These are phyloP conservation scores for Cryptosporidium baileyi DNA, from an alignment of 169 alveolate genomes.

Conservation along the genomic window DNA sequence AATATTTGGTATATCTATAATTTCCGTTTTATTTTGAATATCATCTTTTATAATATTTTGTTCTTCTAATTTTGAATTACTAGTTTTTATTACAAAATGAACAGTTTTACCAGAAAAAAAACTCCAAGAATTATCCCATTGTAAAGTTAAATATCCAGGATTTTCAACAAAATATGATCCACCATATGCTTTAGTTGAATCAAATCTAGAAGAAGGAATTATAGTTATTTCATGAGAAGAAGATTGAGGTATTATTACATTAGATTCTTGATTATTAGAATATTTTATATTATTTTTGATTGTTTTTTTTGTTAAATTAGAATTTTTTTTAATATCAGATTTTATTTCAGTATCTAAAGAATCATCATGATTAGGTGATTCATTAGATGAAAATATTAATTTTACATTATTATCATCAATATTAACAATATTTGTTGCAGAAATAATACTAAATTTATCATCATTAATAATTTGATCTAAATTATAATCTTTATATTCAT, in stretches of 20 bases:
- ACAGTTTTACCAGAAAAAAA: conserved; percentile 65
- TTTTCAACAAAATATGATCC: conserved; percentile 44
- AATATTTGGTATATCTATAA: not conserved
- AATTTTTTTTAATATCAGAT: not conserved
- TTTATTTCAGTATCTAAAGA: not conserved
- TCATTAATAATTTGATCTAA: not conserved
- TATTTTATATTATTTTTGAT: not conserved
- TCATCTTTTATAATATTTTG: not conserved
- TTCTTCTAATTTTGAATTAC: not conserved
- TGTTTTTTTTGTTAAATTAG: not conserved
- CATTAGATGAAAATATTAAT: not conserved
- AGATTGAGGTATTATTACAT: not conserved
- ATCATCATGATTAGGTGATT: not conserved
- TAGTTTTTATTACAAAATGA: conserved; percentile 59
- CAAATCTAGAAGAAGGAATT: conserved; percentile 39
- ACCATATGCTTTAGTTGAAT: conserved; percentile 63
- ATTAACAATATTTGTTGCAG: not conserved
- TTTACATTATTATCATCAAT: not conserved
- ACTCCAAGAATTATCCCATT: conserved; percentile 70
- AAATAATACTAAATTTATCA: not conserved
- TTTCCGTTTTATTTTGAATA: not conserved
- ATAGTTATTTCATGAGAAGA: conserved; percentile 23
- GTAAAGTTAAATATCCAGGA: conserved; percentile 53
- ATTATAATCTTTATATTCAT: not conserved
- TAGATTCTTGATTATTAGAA: not conserved